These are phyloP conservation scores for Coelastrella sp. DNA, from an alignment of 139 green algal genomes.

Conservation along the genomic window DNA sequence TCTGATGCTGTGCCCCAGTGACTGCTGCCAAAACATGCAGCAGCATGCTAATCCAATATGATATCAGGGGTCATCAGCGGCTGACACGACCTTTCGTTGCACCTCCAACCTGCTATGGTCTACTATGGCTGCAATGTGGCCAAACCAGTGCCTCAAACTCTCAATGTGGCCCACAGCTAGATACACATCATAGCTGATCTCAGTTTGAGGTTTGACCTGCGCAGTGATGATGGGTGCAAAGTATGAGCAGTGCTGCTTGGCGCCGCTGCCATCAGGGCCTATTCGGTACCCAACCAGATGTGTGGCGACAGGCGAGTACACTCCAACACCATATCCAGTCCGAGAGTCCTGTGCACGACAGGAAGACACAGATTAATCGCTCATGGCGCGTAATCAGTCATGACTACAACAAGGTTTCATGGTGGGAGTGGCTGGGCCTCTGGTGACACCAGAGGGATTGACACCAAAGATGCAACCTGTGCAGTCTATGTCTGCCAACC, in stretches of 20 bases:
- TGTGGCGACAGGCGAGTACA: conserved; percentile 20
- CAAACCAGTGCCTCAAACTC: conserved; percentile 26
- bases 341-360: background rate
- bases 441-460: no score
- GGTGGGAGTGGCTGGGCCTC: no score
- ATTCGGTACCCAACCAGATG: conserved; percentile 33
- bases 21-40: background rate
- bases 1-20: background rate
- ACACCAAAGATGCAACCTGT: no score
- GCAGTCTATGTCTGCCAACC: no score
- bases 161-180: conserved; percentile 16
- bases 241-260: conserved; percentile 31
- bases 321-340: conserved; percentile 29
- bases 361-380: no score
- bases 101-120: background rate
- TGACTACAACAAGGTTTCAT: no score
- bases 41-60: background rate
- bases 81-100: background rate
- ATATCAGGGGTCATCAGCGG: background rate
- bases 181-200: conserved; percentile 39
- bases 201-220: conserved; percentile 9
- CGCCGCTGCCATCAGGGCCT: conserved; percentile 26
- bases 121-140: background rate
- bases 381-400: no score
- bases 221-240: conserved; percentile 27